phyloP scores from a whole-genome alignment of 331 rosid species.

The Erythrophleum ivorense region DNA sequence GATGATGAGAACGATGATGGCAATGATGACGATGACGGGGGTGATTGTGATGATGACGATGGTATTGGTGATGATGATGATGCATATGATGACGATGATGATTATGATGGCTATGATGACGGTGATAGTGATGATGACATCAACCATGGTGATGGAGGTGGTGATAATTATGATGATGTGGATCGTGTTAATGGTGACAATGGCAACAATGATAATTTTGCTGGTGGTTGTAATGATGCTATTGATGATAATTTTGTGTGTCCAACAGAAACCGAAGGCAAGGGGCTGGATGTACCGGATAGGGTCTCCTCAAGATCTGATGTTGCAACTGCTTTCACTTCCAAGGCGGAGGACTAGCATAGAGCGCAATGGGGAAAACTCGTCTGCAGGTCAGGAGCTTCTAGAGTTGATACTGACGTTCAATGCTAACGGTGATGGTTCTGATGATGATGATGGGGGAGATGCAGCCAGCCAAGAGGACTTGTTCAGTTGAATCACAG shows the following conservation, averaged over 20 bases:
- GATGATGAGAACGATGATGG: not conserved
- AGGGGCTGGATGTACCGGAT: constrained; percentile 81
- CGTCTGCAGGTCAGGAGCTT: constrained; percentile 53
- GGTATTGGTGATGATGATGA: not conserved
- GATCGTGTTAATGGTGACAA: constrained; percentile 32
- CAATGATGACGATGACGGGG: not conserved
- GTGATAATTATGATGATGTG: not conserved
- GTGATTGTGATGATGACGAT: not conserved
- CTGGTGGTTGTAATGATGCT: constrained; percentile 57
- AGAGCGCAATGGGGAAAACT: constrained; percentile 51
- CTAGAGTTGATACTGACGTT: constrained; percentile 64
- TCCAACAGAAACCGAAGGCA: constrained; percentile 81
- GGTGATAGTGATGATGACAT: not conserved
- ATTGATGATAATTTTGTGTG: constrained; percentile 59
- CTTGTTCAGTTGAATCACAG: constrained; percentile 52
- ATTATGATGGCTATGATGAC: not conserved
- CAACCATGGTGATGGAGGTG: not conserved
- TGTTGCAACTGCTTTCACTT: constrained; percentile 72
- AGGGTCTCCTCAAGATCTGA: constrained; percentile 67
- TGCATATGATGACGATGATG: not conserved
- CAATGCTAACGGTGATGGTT: constrained; percentile 58
- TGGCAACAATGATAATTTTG: constrained; percentile 49
- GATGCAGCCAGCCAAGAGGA: constrained; percentile 63
- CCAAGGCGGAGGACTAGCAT: constrained; percentile 59
- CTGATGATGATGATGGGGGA: constrained; percentile 48